Conservation (phyloP, 1,284 basidiomycete species). For the Ustilago trichophora region DNA sequence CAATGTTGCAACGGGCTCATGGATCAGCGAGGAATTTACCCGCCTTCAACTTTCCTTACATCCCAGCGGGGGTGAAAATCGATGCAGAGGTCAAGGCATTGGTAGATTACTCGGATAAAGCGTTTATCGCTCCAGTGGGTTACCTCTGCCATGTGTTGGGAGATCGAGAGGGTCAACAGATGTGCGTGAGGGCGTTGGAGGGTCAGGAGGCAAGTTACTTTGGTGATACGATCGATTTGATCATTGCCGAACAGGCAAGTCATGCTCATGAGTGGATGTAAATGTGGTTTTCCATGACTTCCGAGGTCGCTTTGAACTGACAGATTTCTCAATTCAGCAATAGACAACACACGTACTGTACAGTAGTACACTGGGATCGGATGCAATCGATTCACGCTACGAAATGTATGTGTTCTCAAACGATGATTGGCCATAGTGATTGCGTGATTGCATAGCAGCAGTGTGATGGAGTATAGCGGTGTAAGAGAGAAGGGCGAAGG, state of each 20-base stretch:
- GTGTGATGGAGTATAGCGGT: no score
- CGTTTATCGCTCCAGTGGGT: constrained; percentile 56
- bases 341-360: no score
- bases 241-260: constrained; percentile 56
- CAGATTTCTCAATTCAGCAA: no score
- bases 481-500: no score
- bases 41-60: constrained; percentile 42
- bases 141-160: constrained; percentile 55
- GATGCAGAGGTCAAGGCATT: constrained; percentile 14
- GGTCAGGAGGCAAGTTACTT: constrained; percentile 49
- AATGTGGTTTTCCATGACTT: no score
- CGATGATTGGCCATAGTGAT: no score
- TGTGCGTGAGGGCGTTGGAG: constrained; percentile 39
- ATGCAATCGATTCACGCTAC: no score
- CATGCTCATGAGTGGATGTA: constrained; percentile 45
- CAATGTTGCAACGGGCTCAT: constrained; percentile 49
- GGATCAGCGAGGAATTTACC: constrained; percentile 7
- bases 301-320: no score
- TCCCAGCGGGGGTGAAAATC: constrained; percentile 52
- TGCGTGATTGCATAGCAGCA: no score
- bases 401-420: no score
- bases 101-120: constrained; percentile 56
- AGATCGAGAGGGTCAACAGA: constrained; percentile 33
- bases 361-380: no score
- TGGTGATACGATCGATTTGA: constrained; percentile 59